Conservation (phyloP, 306 rosid genomes). For the Astragalus membranaceus region DNA sequence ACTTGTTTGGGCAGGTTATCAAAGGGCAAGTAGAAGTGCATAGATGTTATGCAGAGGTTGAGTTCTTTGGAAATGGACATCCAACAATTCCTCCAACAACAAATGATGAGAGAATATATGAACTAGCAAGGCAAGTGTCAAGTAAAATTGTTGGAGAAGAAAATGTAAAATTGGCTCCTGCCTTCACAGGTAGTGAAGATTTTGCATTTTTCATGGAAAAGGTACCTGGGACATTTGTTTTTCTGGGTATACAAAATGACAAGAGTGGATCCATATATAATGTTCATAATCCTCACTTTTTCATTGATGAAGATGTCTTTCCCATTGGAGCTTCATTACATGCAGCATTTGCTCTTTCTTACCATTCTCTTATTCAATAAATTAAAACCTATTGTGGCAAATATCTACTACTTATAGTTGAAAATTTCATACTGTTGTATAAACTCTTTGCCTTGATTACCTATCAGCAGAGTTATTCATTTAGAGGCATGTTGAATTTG, state of each 20-base stretch:
- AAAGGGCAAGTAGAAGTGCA: conserved; percentile 72
- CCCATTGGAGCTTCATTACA: conserved; percentile 86
- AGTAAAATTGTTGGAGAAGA: conserved; percentile 62
- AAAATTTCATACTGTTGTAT: background rate
- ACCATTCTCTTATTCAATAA: conserved; percentile 39
- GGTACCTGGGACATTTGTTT: conserved; percentile 65
- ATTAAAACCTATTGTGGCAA: conserved; percentile 22
- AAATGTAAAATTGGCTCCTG: conserved; percentile 41
- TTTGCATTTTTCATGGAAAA: conserved; percentile 74
- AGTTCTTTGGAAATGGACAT: conserved; percentile 55
- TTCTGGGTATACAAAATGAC: conserved; percentile 57
- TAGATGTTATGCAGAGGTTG: conserved; percentile 60
- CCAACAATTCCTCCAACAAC: conserved; percentile 67
- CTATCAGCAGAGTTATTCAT: background rate
- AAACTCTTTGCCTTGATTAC: background rate
- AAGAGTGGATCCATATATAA: conserved; percentile 48
- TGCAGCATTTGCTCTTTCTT: conserved; percentile 75
- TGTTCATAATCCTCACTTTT: conserved; percentile 60
- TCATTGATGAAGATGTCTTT: conserved; percentile 61
- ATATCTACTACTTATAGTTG: background rate
- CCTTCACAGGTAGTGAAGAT: conserved; percentile 81
- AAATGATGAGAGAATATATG: conserved; percentile 54
- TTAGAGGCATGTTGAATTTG: too few species aligned
- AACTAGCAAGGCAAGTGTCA: conserved; percentile 41
- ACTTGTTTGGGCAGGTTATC: conserved; percentile 41